Base-by-base conservation (phyloP, 768 basidiomycete genomes). In the Phlebiopsis gigantea region DNA sequence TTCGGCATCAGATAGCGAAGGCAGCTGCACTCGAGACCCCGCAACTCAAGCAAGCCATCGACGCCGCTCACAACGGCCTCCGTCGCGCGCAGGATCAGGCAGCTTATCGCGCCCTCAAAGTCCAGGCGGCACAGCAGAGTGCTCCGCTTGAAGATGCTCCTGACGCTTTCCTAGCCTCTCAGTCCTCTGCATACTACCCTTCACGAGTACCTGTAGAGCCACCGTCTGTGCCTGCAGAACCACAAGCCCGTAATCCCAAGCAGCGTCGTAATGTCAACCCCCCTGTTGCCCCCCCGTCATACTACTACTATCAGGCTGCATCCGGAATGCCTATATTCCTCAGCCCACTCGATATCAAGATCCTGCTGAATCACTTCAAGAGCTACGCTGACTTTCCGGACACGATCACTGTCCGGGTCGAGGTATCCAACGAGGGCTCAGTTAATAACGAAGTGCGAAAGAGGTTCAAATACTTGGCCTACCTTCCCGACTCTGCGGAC, bases 291-390 rank as follows among this genome's bases (percentile, higher is more conserved):
- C 88, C 90, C 15, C 88, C 91, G 9, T 88, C 92, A 8, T 99
- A 96, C 73, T 94, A 89, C 68, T 99, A 89, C 72, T 99, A 98
- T 69, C 97, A 98, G 69, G 89, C 93, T 17, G 84, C 92, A 0
- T 90, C 91, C 1, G 97, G 97, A 12, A 77, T 90, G 56, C 89
- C 93, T 9, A 79, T 97, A 62, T 99, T 90, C 77, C 82, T 99
- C 10, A 93, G 97, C 65, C 96, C 96, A 2, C 80, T 99, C 28
- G 96, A 99, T 68, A 98, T 97, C 72, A 88, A 86, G 72, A 93
- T 97, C 59, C 78, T 99, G 24, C 77, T 94, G 43, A 81, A 91
- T 12, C 88, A 95, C 68, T 98, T 85, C 71, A 78, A 79, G 65
- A 78, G 77, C 60, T 98, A 98, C 65, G 73, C 86, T 1, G 79